These are phyloP conservation scores for Malassezia nana DNA, from an alignment of 1,284 basidiomycete species.

Conservation along the genomic window DNA sequence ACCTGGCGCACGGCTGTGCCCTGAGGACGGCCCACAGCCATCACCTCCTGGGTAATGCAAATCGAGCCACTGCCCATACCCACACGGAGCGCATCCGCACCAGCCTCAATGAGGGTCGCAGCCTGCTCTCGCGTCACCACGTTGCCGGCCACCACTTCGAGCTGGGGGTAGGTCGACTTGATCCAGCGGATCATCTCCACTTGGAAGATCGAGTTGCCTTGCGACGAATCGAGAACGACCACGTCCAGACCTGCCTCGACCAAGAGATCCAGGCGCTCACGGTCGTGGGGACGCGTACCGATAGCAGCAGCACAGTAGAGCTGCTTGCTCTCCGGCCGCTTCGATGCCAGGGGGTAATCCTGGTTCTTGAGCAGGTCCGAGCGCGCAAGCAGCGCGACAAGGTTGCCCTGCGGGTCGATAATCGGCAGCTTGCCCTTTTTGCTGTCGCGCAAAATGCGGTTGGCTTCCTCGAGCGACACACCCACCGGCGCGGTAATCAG, in stretches of 20 bases:
- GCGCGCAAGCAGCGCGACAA: constrained; percentile 52
- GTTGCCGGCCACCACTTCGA: constrained; percentile 91
- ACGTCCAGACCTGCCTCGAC: constrained; percentile 93
- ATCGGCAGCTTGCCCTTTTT: constrained; percentile 89
- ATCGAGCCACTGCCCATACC: constrained; percentile 98
- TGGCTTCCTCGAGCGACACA: constrained; percentile 74
- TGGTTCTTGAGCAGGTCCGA: constrained; percentile 97
- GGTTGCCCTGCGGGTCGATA: constrained; percentile 36
- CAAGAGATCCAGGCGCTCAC: constrained; percentile 71
- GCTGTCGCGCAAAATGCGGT: constrained; percentile 84
- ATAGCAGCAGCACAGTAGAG: constrained; percentile 94
- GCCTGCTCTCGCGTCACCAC: constrained; percentile 97
- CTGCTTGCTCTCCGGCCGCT: constrained; percentile 84
- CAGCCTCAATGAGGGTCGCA: constrained; percentile 81
- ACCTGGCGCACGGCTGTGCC: constrained; percentile 92
- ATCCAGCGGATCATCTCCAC: constrained; percentile 93
- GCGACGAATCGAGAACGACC: constrained; percentile 86
- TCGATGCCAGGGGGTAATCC: constrained; percentile 88
- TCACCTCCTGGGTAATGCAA: constrained; percentile 98
- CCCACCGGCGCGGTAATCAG: constrained; percentile 43
- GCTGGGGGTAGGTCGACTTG: constrained; percentile 62
- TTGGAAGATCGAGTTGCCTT: constrained; percentile 90
- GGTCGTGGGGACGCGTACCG: constrained; percentile 82
- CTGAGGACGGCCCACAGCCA: constrained; percentile 98
- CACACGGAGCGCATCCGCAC: constrained; percentile 83